These are phyloP conservation scores for Discostella stelligera DNA, from an alignment of 352 stramenopile genomes.

Conservation along the genomic window DNA sequence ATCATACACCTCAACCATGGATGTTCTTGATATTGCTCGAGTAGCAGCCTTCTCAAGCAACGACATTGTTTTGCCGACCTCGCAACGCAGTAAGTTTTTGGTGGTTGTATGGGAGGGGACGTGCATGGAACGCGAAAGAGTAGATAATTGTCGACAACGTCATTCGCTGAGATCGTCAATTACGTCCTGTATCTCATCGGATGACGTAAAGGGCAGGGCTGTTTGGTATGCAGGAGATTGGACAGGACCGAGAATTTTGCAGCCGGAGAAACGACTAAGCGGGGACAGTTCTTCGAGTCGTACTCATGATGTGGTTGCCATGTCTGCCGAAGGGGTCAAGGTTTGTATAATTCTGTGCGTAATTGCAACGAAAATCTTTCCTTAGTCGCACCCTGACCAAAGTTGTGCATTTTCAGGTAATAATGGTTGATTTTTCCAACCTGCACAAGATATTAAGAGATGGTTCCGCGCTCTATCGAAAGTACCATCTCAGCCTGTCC, in stretches of 20 bases:
- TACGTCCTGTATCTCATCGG: background rate
- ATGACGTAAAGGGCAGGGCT: conserved; percentile 17
- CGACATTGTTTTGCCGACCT: conserved; percentile 62
- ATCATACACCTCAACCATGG: conserved; percentile 78
- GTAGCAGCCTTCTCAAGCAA: conserved; percentile 65
- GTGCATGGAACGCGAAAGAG: conserved; percentile 59
- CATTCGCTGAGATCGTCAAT: background rate
- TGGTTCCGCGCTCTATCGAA: conserved; percentile 73
- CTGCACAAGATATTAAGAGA: conserved; percentile 74
- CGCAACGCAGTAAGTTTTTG: conserved; percentile 49
- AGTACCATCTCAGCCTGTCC: conserved; percentile 54
- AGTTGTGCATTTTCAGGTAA: conserved; percentile 46
- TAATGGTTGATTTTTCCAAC: conserved; percentile 72
- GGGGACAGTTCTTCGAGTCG: conserved; percentile 63
- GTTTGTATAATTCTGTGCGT: conserved; percentile 18
- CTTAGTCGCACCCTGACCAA: background rate
- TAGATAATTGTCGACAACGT: background rate
- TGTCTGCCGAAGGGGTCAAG: conserved; percentile 76
- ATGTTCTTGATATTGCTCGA: conserved; percentile 74
- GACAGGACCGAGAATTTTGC: conserved; percentile 75
- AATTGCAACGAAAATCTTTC: background rate
- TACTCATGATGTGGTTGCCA: conserved; percentile 74
- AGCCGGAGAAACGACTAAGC: conserved; percentile 72
- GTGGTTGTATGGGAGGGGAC: conserved; percentile 81
- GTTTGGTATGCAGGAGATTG: conserved; percentile 82